A percentile compares a stretch with the other conserved stretches of the same genome.
Conservation (phyloP, 1,139 yeast genomes). For the Suhomyces kunorum region DNA sequence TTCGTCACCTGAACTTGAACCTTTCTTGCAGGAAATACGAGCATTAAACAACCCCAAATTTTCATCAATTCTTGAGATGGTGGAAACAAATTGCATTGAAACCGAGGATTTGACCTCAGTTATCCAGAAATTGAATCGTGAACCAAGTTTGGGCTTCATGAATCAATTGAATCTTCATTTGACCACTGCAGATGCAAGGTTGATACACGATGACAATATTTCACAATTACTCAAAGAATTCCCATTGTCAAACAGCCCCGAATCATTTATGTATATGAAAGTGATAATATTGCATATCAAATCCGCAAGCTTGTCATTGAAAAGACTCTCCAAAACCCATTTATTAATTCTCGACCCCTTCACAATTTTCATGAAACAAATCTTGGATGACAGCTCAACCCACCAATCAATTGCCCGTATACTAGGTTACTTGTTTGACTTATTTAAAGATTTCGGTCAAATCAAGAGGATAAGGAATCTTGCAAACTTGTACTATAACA, state of each 20-base stretch:
- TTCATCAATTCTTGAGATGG: not conserved
- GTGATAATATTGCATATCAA: constrained; percentile 8
- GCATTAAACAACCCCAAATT: not conserved
- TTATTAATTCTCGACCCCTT: constrained; percentile 26
- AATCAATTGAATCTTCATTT: constrained; percentile 8
- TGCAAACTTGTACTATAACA: constrained; percentile 23
- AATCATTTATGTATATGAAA: constrained; percentile 11
- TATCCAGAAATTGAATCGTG: not conserved
- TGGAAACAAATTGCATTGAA: not conserved
- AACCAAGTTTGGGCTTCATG: constrained; percentile 1
- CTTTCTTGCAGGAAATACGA: constrained; percentile 10
- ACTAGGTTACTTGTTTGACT: constrained; percentile 14
- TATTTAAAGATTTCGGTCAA: constrained; percentile 24
- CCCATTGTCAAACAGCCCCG: constrained; percentile 7
- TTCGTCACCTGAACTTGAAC: constrained; percentile 1
- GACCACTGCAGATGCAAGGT: not conserved
- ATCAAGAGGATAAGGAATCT: constrained; percentile 32
- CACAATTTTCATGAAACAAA: constrained; percentile 20
- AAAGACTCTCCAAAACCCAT: constrained; percentile 21
- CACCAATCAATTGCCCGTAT: constrained; percentile 6
- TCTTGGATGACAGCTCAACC: constrained; percentile 8
- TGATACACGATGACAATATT: constrained; percentile 7
- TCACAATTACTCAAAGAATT: constrained; percentile 7
- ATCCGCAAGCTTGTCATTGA: constrained; percentile 4
- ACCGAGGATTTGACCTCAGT: not conserved